phyloP scores from a whole-genome alignment of 1,284 basidiomycete genomes.

The Cryptococcus sp. region DNA sequence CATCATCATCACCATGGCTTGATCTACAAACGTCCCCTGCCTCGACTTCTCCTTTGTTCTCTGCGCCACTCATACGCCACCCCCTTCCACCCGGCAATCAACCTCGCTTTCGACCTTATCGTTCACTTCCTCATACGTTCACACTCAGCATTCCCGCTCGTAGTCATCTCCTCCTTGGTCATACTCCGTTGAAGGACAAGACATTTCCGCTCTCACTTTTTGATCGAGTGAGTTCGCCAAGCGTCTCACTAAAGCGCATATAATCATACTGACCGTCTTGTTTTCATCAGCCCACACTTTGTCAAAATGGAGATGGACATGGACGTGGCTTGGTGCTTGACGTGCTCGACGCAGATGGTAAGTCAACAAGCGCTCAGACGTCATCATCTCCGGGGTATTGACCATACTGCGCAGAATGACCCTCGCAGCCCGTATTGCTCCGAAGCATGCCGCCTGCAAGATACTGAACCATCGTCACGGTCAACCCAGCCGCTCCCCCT shows the following conservation, averaged over 20 bases:
- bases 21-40: too few relatives aligned
- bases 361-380: slow-evolving; percentile 13
- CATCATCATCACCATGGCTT: too few relatives aligned
- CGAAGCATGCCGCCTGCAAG: slow-evolving; percentile 36
- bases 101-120: too few relatives aligned
- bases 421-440: slow-evolving; percentile 44
- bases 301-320: slow-evolving; percentile 29
- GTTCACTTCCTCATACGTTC: too few relatives aligned
- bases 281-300: too few relatives aligned
- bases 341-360: slow-evolving; percentile 44
- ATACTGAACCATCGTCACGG: slow-evolving; percentile 20
- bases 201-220: too few relatives aligned
- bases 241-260: background rate
- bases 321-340: slow-evolving; percentile 40
- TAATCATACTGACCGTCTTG: background rate
- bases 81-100: too few relatives aligned
- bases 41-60: too few relatives aligned
- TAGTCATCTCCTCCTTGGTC: too few relatives aligned
- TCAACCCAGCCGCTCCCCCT: slow-evolving; percentile 15
- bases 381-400: background rate
- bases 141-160: too few relatives aligned
- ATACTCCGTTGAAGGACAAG: too few relatives aligned
- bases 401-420: slow-evolving; percentile 30
- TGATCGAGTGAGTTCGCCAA: background rate
- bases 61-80: too few relatives aligned